Evolutionary conservation across 2,329 filamentous ascomycete genomes (phyloP).

Genomic region (Westerdykella sp.): DNA sequence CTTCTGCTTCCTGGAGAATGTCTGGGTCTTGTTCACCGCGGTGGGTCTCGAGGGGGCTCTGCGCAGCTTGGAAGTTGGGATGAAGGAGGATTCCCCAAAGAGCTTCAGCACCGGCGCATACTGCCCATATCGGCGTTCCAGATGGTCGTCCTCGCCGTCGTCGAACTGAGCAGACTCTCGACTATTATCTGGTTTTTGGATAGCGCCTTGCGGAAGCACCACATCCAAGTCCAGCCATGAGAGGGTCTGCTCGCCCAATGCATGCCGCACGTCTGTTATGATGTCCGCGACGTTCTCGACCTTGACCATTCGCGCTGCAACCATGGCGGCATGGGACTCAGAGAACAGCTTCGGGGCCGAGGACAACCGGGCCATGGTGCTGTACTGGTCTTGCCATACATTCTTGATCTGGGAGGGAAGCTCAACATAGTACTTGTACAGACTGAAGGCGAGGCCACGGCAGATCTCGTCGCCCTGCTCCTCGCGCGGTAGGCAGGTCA

Average conservation of each 20-base stretch:
- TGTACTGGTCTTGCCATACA: constrained; percentile 54
- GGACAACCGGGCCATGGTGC: constrained; percentile 51
- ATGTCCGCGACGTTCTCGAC: constrained; percentile 72
- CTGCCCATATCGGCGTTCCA: constrained; percentile 66
- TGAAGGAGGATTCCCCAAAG: constrained; percentile 76
- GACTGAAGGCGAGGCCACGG: constrained; percentile 81
- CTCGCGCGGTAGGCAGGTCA: constrained; percentile 83
- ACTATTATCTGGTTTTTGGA: constrained; percentile 39
- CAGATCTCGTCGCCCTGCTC: constrained; percentile 93
- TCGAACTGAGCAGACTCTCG: constrained; percentile 54
- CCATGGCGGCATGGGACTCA: constrained; percentile 85
- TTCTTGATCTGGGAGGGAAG: constrained; percentile 70
- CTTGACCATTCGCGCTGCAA: constrained; percentile 77
- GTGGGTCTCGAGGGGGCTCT: constrained; percentile 83
- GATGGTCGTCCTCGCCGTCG: constrained; percentile 52
- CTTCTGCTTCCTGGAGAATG: constrained; percentile 76
- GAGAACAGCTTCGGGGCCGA: constrained; percentile 69
- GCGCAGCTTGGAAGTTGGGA: constrained; percentile 77
- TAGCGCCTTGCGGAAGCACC: constrained; percentile 71
- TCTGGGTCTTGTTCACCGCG: constrained; percentile 68
- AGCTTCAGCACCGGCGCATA: constrained; percentile 72
- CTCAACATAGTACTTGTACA: constrained; percentile 92
- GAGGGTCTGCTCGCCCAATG: constrained; percentile 73
- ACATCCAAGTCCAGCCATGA: constrained; percentile 85
- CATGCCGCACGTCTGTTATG: constrained; percentile 64